Evolutionary conservation across 106 monocot genomes (phyloP).

Genomic region (Dendrobium catenatum): DNA sequence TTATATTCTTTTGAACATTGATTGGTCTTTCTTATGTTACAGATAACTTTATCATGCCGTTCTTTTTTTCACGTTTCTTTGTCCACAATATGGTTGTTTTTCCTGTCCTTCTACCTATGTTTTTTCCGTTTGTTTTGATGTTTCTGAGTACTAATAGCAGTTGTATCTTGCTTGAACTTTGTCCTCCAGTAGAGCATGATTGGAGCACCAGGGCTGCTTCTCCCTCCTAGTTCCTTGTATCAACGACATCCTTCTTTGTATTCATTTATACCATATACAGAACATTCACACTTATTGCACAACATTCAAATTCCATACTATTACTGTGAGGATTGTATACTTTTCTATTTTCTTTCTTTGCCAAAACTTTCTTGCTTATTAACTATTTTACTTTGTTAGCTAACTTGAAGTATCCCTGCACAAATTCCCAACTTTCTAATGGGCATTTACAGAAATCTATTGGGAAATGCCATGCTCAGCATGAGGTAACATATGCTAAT

Average conservation of each 20-base stretch:
- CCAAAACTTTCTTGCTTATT: background rate
- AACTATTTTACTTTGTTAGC: background rate
- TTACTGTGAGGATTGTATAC: background rate
- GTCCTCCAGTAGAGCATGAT: background rate
- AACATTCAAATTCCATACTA: background rate
- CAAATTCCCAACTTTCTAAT: background rate
- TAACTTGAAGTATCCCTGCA: background rate
- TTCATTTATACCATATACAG: background rate
- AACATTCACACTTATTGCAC: background rate
- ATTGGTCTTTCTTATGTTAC: background rate
- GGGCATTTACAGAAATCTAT: background rate
- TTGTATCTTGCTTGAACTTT: background rate
- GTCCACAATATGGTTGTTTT: background rate
- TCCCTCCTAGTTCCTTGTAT: background rate
- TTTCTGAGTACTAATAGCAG: background rate
- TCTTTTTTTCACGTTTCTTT: background rate
- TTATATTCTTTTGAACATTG: background rate
- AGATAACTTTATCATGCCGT: background rate
- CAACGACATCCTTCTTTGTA: background rate
- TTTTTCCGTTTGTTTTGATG: background rate
- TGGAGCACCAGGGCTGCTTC: background rate
- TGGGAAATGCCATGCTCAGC: background rate
- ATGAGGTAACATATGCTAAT: background rate
- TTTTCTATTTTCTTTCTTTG: background rate
- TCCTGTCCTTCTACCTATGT: background rate